A percentile compares a stretch with the other conserved stretches of the same genome.
phyloP scores from a whole-genome alignment of 2,329 filamentous ascomycete species.

The Intubia oerlemansii region DNA sequence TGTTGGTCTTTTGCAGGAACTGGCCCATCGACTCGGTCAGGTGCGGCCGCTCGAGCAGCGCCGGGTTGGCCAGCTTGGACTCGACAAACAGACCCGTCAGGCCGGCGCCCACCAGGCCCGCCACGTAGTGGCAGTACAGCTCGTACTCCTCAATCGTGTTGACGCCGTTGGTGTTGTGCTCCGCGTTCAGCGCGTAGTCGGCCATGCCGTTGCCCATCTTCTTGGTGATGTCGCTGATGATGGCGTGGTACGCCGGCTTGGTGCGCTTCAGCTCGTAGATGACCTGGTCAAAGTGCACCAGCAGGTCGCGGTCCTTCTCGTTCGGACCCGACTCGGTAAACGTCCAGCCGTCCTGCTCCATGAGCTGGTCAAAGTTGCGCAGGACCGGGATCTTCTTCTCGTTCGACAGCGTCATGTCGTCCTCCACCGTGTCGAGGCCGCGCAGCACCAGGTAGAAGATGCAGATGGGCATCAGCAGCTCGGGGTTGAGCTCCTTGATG shows the following conservation, averaged over 20 bases:
- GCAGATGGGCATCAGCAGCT: slow-evolving; percentile 68
- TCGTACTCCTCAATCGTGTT: slow-evolving; percentile 79
- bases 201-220: slow-evolving; percentile 99
- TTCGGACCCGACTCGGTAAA: slow-evolving; percentile 69
- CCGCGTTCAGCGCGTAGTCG: slow-evolving; percentile 72
- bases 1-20: slow-evolving; percentile 96
- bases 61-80: slow-evolving; percentile 68
- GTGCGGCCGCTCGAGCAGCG: slow-evolving; percentile 53
- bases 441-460: slow-evolving; percentile 88
- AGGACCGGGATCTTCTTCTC: slow-evolving; percentile 70
- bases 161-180: slow-evolving; percentile 60
- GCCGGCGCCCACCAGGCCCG: slow-evolving; percentile 93
- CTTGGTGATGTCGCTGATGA: slow-evolving; percentile 80
- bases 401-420: slow-evolving; percentile 83
- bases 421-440: slow-evolving; percentile 92
- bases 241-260: slow-evolving; percentile 62
- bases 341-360: slow-evolving; percentile 76
- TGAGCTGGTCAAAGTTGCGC: slow-evolving; percentile 56
- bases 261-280: slow-evolving; percentile 72
- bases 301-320: slow-evolving; percentile 83
- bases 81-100: slow-evolving; percentile 78
- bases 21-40: slow-evolving; percentile 93
- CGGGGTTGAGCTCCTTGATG: slow-evolving; percentile 87
- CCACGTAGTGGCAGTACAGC: slow-evolving; percentile 93
- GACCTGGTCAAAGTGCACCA: slow-evolving; percentile 81